phyloP scores from a whole-genome alignment of 2,329 filamentous ascomycete species.

The Sclerotinia spermophila region DNA sequence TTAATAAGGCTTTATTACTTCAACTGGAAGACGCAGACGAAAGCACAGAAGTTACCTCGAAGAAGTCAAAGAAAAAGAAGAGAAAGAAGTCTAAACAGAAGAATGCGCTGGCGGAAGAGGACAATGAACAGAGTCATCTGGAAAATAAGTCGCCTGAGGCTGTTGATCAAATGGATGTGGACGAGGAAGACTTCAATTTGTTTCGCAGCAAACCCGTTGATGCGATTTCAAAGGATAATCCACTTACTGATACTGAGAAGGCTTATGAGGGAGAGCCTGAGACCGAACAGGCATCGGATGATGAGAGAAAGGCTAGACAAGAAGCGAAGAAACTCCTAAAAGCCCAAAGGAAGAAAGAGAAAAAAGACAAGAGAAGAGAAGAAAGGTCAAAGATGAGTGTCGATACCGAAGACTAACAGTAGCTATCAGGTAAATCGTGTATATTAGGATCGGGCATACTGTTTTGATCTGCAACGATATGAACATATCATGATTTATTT shows the following conservation, averaged over 20 bases:
- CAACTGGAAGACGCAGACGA: constrained; percentile 9
- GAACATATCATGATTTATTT: not conserved
- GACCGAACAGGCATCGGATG: constrained; percentile 2
- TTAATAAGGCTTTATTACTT: constrained; percentile 15
- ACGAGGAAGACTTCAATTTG: constrained; percentile 12
- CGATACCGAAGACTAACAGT: constrained; percentile 1
- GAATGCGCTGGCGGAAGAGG: constrained; percentile 9
- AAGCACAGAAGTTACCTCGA: constrained; percentile 11
- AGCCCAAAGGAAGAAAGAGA: constrained; percentile 15
- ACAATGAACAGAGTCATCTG: not conserved
- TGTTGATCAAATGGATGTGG: constrained; percentile 15
- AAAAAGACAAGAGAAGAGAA: constrained; percentile 16
- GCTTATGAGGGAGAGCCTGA: constrained; percentile 17
- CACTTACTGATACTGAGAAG: constrained; percentile 1
- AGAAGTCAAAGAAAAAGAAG: constrained; percentile 21
- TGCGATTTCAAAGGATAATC: not conserved
- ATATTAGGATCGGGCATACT: not conserved
- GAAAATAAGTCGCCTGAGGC: constrained; percentile 3
- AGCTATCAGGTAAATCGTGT: not conserved
- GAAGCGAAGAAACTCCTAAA: constrained; percentile 15
- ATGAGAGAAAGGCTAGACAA: constrained; percentile 9
- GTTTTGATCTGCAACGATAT: not conserved
- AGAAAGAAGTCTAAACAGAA: constrained; percentile 18
- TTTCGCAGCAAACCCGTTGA: constrained; percentile 17
- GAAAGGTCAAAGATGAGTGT: constrained; percentile 13